Base-by-base conservation (phyloP, 257 asterid species). In the Misopates orontium region DNA sequence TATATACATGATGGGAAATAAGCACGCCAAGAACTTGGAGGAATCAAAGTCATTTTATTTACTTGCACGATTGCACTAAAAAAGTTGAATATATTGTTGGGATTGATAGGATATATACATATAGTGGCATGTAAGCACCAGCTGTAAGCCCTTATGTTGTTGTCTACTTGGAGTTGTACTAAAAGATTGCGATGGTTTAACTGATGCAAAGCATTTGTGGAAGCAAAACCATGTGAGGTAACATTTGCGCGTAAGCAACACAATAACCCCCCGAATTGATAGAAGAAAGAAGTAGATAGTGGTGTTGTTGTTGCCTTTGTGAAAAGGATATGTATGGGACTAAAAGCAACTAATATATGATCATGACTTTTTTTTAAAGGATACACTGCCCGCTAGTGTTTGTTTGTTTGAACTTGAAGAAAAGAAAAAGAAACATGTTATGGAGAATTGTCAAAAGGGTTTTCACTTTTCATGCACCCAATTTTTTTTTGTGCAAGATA, bases 151-250 rank as follows among this genome's bases (percentile, higher is more conserved):
- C 31, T 28, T 28, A 28, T 31, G 47, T 61, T 41, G 18, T 65
- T 65, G 69, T 56, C 74, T 21, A 56, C 67, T 21, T 57, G 19
- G 9, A 77, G 67, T 51, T 63, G 62, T 58, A 36, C 42, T 36
- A 68, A 48, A n/a, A 77, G 78, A 68, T 68, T 63, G 72, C 73
- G 75, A 76, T 62, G 61, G 11, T 15, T 62, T 42, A 62, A 71
- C 77, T 51, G 20, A 61, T 64, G 1, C 17, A 36, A n/a, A 3
- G 51, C 24, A 58, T 39, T 31, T 51, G 31, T 9, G 42, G 42
- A 36, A 36, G 42, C 6, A 21, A 67, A 45, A 49, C 24, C 56
- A 76, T 63, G 66, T 69, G 70, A 36, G 1, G 8, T 11, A 50
- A 41, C 49, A 18, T 19, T 10, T 72, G 56, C 60, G 67, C 19